Evolutionary conservation across 2,329 filamentous ascomycete species (phyloP).

Genomic region (Colletotrichum filicis): DNA sequence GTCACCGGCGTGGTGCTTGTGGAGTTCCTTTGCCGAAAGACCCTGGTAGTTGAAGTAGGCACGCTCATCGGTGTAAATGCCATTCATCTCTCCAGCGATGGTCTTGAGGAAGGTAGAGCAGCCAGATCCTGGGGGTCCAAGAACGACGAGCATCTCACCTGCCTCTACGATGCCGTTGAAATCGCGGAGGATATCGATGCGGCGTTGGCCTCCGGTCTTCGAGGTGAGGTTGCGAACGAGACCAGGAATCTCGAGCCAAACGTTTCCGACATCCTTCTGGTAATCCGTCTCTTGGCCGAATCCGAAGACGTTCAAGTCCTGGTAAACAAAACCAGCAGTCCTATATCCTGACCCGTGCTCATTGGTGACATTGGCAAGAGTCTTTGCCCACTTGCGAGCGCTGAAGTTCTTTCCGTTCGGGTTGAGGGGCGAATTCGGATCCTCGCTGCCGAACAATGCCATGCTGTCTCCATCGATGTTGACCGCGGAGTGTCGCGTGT

Average conservation of each 20-base stretch:
- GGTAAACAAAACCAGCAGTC: conserved; percentile 49
- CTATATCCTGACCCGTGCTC: conserved; percentile 42
- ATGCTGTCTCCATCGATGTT: conserved; percentile 38
- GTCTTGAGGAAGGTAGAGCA: conserved; percentile 78
- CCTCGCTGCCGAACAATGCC: conserved; percentile 42
- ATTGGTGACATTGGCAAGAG: conserved; percentile 39
- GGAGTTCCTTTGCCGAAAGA: conserved; percentile 27
- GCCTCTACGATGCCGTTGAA: conserved; percentile 62
- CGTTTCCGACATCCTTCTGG: conserved; percentile 54
- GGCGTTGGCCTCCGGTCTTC: conserved; percentile 39
- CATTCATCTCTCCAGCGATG: conserved; percentile 71
- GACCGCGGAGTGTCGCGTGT: conserved; percentile 36
- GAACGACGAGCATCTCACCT: conserved; percentile 68
- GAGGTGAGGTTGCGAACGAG: conserved; percentile 46
- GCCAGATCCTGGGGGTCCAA: conserved; percentile 64
- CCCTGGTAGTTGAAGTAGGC: conserved; percentile 35
- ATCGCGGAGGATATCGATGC: conserved; percentile 60
- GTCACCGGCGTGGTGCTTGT: conserved; percentile 59
- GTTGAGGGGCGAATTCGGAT: conserved; percentile 58
- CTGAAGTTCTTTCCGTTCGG: conserved; percentile 61
- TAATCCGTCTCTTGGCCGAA: conserved; percentile 54
- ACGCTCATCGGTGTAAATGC: conserved; percentile 54
- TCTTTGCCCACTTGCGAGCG: conserved; percentile 51
- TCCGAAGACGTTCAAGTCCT: conserved; percentile 55
- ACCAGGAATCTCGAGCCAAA: conserved; percentile 42